phyloP scores from a whole-genome alignment of 495 filamentous ascomycete genomes.

The Symbiotaphrina buchneri region DNA sequence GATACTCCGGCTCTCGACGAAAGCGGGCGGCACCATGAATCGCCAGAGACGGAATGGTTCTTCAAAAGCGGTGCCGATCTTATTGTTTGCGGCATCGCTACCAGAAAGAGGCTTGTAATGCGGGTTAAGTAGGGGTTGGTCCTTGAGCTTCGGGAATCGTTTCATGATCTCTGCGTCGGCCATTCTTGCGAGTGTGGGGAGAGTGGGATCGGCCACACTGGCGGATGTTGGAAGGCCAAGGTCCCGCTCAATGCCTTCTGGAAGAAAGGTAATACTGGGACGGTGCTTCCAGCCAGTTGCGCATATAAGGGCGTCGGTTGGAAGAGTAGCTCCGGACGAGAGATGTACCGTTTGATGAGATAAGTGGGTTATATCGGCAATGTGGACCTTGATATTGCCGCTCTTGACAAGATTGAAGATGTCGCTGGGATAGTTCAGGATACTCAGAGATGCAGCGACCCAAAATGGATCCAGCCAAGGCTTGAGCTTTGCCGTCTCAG shows the following conservation, averaged over 20 bases:
- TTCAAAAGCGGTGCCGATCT: too few species aligned
- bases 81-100: neutral
- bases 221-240: neutral
- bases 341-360: conserved; percentile 26
- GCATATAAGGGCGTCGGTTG: conserved; percentile 42
- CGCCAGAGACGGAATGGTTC: conserved; percentile 31
- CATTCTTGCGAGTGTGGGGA: neutral
- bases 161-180: neutral
- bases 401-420: conserved; percentile 37
- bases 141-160: neutral
- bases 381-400: conserved; percentile 34
- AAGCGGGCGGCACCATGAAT: conserved; percentile 45
- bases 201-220: neutral
- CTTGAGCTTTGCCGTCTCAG: conserved; percentile 37
- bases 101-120: neutral
- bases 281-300: conserved; percentile 34
- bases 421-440: conserved; percentile 46
- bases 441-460: conserved; percentile 33
- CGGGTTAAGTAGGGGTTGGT: neutral
- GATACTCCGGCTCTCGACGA: conserved; percentile 30
- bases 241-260: neutral
- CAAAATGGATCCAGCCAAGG: conserved; percentile 44
- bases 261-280: neutral
- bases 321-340: conserved; percentile 26
- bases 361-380: conserved; percentile 34